Evolutionary conservation across 2,329 filamentous ascomycete species (phyloP).

Genomic region (Metarhizium album): DNA sequence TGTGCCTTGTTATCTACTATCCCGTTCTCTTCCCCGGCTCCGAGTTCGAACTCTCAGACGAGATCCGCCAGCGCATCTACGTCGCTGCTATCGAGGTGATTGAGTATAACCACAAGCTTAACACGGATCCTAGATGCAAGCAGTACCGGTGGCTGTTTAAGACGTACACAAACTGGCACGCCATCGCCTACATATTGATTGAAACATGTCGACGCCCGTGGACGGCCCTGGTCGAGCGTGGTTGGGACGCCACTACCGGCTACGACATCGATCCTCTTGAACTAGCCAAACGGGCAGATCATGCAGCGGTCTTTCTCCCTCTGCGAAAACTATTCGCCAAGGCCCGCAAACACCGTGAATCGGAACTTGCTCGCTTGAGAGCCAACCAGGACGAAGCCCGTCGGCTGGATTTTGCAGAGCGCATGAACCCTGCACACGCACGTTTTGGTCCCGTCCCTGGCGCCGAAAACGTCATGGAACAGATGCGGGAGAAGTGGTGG

Average conservation of each 20-base stretch:
- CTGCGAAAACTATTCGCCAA: slow-evolving; percentile 43
- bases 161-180: slow-evolving; percentile 42
- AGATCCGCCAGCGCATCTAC: slow-evolving; percentile 58
- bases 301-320: slow-evolving; percentile 41
- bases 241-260: slow-evolving; percentile 34
- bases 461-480: slow-evolving; percentile 35
- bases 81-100: slow-evolving; percentile 63
- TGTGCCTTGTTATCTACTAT: slow-evolving; percentile 68
- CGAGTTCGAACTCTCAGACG: slow-evolving; percentile 44
- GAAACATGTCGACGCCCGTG: slow-evolving; percentile 36
- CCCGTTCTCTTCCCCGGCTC: slow-evolving; percentile 54
- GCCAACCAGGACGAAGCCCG: slow-evolving; percentile 37
- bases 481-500: slow-evolving; percentile 38
- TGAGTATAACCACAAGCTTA: slow-evolving; percentile 55
- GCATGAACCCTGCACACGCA: slow-evolving; percentile 29
- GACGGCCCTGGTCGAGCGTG: slow-evolving; percentile 38
- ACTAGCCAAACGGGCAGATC: slow-evolving; percentile 32
- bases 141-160: slow-evolving; percentile 39
- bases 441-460: slow-evolving; percentile 38
- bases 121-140: slow-evolving; percentile 41
- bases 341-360: slow-evolving; percentile 38
- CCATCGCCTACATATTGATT: slow-evolving; percentile 37
- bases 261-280: slow-evolving; percentile 30
- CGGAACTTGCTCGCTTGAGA: slow-evolving; percentile 38
- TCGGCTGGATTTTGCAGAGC: slow-evolving; percentile 38